Evolutionary conservation across 208 protist species (phyloP).

Genomic region (Leishmania martiniquensis): DNA sequence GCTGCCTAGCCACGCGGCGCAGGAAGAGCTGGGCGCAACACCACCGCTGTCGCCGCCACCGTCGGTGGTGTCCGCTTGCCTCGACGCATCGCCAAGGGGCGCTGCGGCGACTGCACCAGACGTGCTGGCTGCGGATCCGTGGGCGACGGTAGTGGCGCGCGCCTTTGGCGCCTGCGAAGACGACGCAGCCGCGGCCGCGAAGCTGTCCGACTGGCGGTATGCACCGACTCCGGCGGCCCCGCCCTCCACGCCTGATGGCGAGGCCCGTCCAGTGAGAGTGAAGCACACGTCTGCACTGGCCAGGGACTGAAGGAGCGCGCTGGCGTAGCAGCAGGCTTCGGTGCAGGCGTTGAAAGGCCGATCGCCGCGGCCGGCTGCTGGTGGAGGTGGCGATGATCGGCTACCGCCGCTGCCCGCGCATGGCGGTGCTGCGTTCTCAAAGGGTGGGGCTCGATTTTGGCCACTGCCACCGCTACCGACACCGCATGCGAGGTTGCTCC

Average conservation of each 20-base stretch:
- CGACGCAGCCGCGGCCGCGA: slow-evolving; percentile 1
- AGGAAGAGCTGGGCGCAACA: not conserved
- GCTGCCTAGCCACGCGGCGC: slow-evolving; percentile 5
- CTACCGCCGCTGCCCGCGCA: not conserved
- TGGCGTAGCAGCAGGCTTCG: slow-evolving; percentile 54
- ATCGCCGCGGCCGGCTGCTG: slow-evolving; percentile 11
- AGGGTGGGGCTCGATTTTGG: not conserved
- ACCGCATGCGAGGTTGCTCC: not conserved
- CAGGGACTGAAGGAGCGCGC: slow-evolving; percentile 50
- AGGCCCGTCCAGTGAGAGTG: slow-evolving; percentile 10
- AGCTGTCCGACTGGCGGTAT: not conserved
- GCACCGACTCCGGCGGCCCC: not conserved
- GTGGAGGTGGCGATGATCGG: not conserved
- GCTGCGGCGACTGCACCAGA: slow-evolving; percentile 1
- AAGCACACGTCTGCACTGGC: slow-evolving; percentile 28
- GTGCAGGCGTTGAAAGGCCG: slow-evolving; percentile 49
- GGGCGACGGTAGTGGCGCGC: not conserved
- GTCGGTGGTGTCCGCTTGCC: not conserved
- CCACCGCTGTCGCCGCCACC: not conserved
- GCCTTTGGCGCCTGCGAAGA: not conserved
- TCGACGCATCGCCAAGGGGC: not conserved
- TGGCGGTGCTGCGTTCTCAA: not conserved
- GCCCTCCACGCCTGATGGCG: not conserved
- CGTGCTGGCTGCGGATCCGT: not conserved
- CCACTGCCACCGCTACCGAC: slow-evolving; percentile 3